phyloP scores from a whole-genome alignment of 2,329 filamentous ascomycete genomes.

The Periconia sp. region DNA sequence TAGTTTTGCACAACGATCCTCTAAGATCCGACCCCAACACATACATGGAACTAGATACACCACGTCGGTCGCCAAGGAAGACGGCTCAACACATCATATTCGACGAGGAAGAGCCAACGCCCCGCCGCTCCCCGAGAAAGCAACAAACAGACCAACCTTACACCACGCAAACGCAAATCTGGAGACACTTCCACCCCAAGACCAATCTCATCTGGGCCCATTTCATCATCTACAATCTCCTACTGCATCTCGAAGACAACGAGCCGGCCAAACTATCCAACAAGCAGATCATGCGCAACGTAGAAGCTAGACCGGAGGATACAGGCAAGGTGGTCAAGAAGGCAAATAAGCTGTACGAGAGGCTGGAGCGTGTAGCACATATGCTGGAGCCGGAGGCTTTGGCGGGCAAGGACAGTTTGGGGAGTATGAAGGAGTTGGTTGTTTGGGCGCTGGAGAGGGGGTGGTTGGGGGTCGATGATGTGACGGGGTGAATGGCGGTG shows the following conservation, averaged over 20 bases:
- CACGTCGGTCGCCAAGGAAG: conserved; percentile 31
- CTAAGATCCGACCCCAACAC: conserved; percentile 24
- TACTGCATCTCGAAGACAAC: conserved; percentile 46
- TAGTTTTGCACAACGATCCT: conserved; percentile 53
- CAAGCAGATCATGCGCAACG: conserved; percentile 18
- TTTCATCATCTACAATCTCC: conserved; percentile 64
- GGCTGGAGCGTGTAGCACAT: conserved; percentile 44
- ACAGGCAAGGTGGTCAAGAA: conserved; percentile 39
- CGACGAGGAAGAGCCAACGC: conserved; percentile 14
- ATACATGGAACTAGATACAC: conserved; percentile 17
- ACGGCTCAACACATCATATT: conserved; percentile 34
- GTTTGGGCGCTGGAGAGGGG: conserved; percentile 39
- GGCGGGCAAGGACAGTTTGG: conserved; percentile 24
- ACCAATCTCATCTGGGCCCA: conserved; percentile 70
- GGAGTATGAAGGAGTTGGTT: conserved; percentile 42
- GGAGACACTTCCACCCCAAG: conserved; percentile 62
- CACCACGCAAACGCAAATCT: conserved; percentile 35
- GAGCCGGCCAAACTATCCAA: conserved; percentile 26
- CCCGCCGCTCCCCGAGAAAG: conserved; percentile 10
- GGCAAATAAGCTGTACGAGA: conserved; percentile 44
- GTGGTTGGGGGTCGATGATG: conserved; percentile 44
- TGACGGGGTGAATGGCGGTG: conserved; percentile 19
- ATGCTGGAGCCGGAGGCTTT: conserved; percentile 48
- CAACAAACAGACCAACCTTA: neutral
- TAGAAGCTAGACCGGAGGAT: conserved; percentile 14